phyloP scores from a whole-genome alignment of 306 rosid species.

The Crataegus laevigata region DNA sequence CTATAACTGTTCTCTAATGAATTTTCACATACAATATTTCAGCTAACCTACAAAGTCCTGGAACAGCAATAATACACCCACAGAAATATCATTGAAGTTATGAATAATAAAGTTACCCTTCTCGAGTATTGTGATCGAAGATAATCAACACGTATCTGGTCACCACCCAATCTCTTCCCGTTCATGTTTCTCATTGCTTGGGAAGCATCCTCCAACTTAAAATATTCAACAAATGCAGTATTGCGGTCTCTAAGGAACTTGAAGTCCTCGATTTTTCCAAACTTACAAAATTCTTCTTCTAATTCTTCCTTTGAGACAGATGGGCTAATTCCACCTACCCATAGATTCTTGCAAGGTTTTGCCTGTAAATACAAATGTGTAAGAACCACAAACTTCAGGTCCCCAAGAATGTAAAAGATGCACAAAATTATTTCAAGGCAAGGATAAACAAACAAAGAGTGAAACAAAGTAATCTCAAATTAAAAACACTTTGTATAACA shows the following conservation, averaged over 20 bases:
- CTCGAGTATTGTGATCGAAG: conserved; percentile 70
- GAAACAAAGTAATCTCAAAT: not conserved
- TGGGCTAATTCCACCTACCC: conserved; percentile 96
- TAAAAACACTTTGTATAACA: not conserved
- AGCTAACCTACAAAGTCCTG: not conserved
- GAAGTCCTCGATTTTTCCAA: conserved; percentile 82
- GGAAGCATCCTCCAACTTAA: conserved; percentile 75
- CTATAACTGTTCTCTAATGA: not conserved
- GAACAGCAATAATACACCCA: not conserved
- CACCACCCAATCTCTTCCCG: conserved; percentile 79
- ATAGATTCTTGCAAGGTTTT: conserved; percentile 71
- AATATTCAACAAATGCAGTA: conserved; percentile 86
- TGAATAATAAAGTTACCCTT: conserved; percentile 45
- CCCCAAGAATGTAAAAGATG: not conserved
- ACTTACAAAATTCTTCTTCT: conserved; percentile 72
- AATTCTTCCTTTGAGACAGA: conserved; percentile 72
- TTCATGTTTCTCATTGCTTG: conserved; percentile 89
- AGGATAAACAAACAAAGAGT: not conserved
- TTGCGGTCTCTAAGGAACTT: conserved; percentile 75
- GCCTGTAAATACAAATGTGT: conserved; percentile 51
- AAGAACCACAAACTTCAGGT: conserved; percentile 1
- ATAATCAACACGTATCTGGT: conserved; percentile 87
- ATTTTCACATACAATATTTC: not conserved
- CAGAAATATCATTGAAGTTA: conserved; percentile 5
- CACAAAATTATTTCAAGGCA: not conserved